phyloP scores from a whole-genome alignment of 805 yeast species.

The Ogataea ganodermae region DNA sequence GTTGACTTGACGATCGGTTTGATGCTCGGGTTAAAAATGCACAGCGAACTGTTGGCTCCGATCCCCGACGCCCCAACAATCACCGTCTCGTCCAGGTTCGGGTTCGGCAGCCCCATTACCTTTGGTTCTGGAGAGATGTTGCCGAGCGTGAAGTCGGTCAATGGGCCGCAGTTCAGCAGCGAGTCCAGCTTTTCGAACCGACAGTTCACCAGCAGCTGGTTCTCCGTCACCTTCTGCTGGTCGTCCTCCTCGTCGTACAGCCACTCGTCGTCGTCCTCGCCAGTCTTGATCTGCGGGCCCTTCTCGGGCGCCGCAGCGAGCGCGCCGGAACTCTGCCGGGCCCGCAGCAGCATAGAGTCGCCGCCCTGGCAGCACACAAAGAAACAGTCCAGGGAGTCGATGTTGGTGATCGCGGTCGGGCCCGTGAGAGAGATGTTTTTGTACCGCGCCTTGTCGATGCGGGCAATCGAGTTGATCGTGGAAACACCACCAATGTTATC shows the following conservation, averaged over 20 bases:
- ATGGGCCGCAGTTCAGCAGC: slow-evolving; percentile 70
- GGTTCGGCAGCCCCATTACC: slow-evolving; percentile 65
- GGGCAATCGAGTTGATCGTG: slow-evolving; percentile 30
- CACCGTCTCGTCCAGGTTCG: slow-evolving; percentile 65
- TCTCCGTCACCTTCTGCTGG: slow-evolving; percentile 20
- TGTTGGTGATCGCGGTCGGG: slow-evolving; percentile 44
- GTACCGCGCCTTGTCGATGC: slow-evolving; percentile 24
- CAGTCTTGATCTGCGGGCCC: slow-evolving; percentile 12
- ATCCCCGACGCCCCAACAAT: slow-evolving; percentile 73
- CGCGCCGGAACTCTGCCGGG: slow-evolving; percentile 32
- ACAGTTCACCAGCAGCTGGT: slow-evolving; percentile 26
- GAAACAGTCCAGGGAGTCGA: slow-evolving; percentile 43
- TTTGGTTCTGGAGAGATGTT: slow-evolving; percentile 53
- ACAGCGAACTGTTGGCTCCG: slow-evolving; percentile 53
- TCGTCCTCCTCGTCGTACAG: slow-evolving; percentile 39
- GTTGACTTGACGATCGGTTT: slow-evolving; percentile 70
- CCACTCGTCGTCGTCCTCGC: slow-evolving; percentile 50
- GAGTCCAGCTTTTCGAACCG: slow-evolving; percentile 52
- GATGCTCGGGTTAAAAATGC: slow-evolving; percentile 65
- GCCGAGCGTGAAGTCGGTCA: slow-evolving; percentile 68
- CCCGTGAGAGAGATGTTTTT: slow-evolving; percentile 28
- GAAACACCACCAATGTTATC: slow-evolving; percentile 40
- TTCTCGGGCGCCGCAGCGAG: slow-evolving; percentile 11
- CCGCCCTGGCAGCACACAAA: slow-evolving; percentile 66
- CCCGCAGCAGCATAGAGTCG: slow-evolving; percentile 53